Base-by-base conservation (phyloP, 805 yeast species). In the Starmerella scarabaei region DNA sequence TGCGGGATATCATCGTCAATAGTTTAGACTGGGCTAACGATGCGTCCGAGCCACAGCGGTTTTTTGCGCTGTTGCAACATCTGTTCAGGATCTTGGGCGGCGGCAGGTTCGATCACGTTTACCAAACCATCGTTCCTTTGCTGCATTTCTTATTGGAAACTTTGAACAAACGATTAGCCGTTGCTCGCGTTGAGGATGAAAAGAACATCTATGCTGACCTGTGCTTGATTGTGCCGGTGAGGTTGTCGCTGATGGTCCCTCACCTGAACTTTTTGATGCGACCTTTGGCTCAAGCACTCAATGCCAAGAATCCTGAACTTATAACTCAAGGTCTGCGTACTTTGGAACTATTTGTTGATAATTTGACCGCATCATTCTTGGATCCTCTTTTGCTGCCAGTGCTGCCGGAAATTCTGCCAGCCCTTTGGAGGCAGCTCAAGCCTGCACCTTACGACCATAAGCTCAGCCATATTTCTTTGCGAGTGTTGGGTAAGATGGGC, bases 341-440 rank as follows among this genome's bases (percentile, higher is more conserved):
- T 0, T 71, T 91, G 42, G 99, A 91, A 56, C 67, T 91, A 5
- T 91, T 98, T 56, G 95, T 91, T 19, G 99, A 91, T 54, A 91
- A 93, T 53, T 61, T 91, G 45, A 93, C 97, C 0, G 93, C 97
- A 0, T 94, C 86, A 49, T 91, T 86, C 58, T 85, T 91, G 59
- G 98, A 91, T 53, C 97, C 98, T 2, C 86, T 91, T 56, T 77
- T 91, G 44, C 96, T 86, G 54, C 97, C 99, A 0, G 96, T 86
- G 2, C 77, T 88, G 39, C 93, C 82, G 44, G 96, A 91, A 51
- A 85, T 93, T 1, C 81, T 86, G 83, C 77, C 79, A 29, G 94
- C 96, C 0, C 65, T 91, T 26, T 91, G 95, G 88, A 77, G 73
- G 46, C 91, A 88, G 51, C 61, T 91, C 49, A 77, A 77, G 53